Evolutionary conservation across 1,284 basidiomycete genomes (phyloP), one percentile per base, ranked within the genome.

Genomic region (Ustilago loliicola): DNA sequence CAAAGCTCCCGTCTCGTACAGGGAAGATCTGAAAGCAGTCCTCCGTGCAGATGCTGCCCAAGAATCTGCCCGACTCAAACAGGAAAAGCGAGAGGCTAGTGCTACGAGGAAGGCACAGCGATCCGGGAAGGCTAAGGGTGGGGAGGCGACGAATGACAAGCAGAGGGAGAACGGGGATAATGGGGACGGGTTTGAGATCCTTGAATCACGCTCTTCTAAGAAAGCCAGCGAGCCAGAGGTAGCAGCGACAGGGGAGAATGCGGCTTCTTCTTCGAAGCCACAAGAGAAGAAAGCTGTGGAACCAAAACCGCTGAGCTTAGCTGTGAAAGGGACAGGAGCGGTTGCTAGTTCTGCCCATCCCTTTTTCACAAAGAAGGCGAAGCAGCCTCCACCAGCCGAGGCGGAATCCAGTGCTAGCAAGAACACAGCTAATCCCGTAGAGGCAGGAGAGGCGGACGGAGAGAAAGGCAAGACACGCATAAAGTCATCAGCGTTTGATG

Each of bases 11-110:
- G 57, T 61, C 1, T 74, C 72, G 9, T 78, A 78, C 54, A 57
- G 61, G 23, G 72, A 78, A 30, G 76, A 78, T 48, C 72, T 78
- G 34, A 78, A 78, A n/a, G 76, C 71, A 3, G 76, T 78, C 2
- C 66, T 78, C 1, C 72, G 68, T 25, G 72, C 72, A 32, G 76
- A 78, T 30, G 55, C 57, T 1, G 65, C 61, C 5, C 50, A 68
- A 34, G 76, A 78, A 42, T 45, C 68, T 7, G 64, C 68, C 10
- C 55, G 64, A 7, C 21, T 54, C 23, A 72, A 66, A 10, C 36
- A 60, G 10, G 67, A 62, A 23, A 65, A 65, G 60, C 61, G 64
- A 17, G 23, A 61, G 15, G 61, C 61, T 2, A 55, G 38, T 10
- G 57, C 61, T 13, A 58, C 56, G 8, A 66, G 40, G 34, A 71